Base-by-base conservation (phyloP, 352 stramenopile genomes). In the Hyaloperonospora arabidopsidis region DNA sequence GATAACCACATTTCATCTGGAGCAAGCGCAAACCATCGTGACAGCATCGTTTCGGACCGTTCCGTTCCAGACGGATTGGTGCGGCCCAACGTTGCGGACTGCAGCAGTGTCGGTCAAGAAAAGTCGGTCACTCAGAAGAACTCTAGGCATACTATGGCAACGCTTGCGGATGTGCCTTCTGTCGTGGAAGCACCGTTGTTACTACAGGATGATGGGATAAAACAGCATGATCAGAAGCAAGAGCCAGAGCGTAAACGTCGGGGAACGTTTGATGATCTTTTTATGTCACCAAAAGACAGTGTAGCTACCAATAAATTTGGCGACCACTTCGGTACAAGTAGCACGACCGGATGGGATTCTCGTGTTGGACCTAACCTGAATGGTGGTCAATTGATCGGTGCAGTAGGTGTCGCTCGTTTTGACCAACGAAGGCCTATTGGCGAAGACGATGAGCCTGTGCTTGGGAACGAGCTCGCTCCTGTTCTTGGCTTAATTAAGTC, bases 221-320 rank as follows among this genome's bases (percentile, higher is more conserved):
- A 18, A 10, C 13, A 50, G 45, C 29, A 10, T 4, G 25, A 45
- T 21, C 34, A 63, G 21, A 45, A 59, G 34, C 54, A 56, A 28
- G 61, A 61, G 15, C n/a, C 49, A 1, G 52, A 68, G 23, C 57
- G 34, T 44, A 65, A 73, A 35, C 73, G 76, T 28, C 72, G 78
- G 52, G 76, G 69, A 49, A 91, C 80, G 13, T 91, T 91, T 56
- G 78, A 89, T 57, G 71, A 81, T 48, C 56, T 91, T 14, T 91
- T 91, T 21, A 72, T 77, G 28, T 86, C 76, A n/a, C 78, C 80
- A 12, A 79, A 70, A 50, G 58, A 54, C 41, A 57, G 40, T 36
- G 12, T 49, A 45, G 10, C 52, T 13, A 21, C 18, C 21, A 21
- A 13, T 22, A 34, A 54, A 2, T 51, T 51, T 46, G 19, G 34